Evolutionary conservation across 2,329 filamentous ascomycete genomes (phyloP), one percentile per base, ranked within the genome.

Genomic region (Trichoderma sp.): DNA sequence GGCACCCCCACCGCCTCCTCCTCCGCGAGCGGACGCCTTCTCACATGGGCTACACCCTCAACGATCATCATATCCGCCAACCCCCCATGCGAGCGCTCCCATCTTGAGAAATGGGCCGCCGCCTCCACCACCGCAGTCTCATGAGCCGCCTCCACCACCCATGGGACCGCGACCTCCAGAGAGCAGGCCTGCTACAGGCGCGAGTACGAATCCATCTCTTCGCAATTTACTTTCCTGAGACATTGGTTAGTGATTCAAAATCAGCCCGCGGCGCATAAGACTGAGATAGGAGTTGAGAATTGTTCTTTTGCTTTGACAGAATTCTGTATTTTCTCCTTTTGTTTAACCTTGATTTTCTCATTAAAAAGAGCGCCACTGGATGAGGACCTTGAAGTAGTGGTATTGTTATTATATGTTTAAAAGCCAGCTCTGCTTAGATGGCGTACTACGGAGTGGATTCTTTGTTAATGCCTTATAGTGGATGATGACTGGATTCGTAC

Each of bases 181-280:
- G 63, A 79, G 73, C 24, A 83, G 86, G 62, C 83, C 86, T 36
- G 82, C 86, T 34, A 88, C 87, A 65, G 91, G 91, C n/a, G 92
- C 92, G 4, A 94, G 92, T 77, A 91, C 92, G 18, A 94, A 90
- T 77, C 92, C 92, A 12, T 94, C 92, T 11, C 80, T 95, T 73
- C 89, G 90, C 76, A 94, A 95, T 77, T 81, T 95, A 63, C 85
- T 95, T 69, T 91, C 89, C 62, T 93, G 81, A 83, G 28, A 3
- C 18, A 14, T 69, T 68, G 53, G n/a, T 30, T 26, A 47, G 21
- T 24, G 4, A 24, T 51, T 51, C n/a, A 30, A 56, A 15, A 57
- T 14, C 14, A 51, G 30, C 36, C 14, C 28, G 36, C 3, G 28
- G n/a, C 24, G 34, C 26, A 32, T 51, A 32, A 28, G 61, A 18